Evolutionary conservation across 805 yeast genomes (phyloP).

Genomic region (Ogataea nitratoaversa): DNA sequence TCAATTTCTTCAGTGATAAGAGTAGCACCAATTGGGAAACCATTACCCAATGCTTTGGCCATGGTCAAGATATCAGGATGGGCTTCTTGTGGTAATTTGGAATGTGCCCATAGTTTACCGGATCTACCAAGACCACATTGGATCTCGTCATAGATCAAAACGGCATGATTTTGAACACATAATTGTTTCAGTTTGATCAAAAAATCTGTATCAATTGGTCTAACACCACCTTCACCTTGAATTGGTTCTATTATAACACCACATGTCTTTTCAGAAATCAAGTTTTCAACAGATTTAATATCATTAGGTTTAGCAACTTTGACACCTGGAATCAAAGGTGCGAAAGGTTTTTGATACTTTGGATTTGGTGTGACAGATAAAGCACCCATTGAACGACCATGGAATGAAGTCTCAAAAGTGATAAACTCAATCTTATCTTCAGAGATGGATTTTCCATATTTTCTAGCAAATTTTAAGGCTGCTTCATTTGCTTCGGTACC

Average conservation of each 20-base stretch:
- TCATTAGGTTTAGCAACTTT: slow-evolving; percentile 61
- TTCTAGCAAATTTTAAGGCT: slow-evolving; percentile 65
- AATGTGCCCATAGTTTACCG: slow-evolving; percentile 92
- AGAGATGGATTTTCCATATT: slow-evolving; percentile 58
- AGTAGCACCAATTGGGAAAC: slow-evolving; percentile 94
- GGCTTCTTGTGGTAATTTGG: slow-evolving; percentile 65
- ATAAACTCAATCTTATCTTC: slow-evolving; percentile 69
- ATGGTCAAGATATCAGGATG: slow-evolving; percentile 92
- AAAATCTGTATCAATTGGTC: slow-evolving; percentile 61
- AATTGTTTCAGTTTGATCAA: slow-evolving; percentile 59
- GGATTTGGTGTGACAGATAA: slow-evolving; percentile 88
- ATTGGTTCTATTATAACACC: slow-evolving; percentile 96
- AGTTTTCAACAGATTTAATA: slow-evolving; percentile 51
- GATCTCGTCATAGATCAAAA: slow-evolving; percentile 89
- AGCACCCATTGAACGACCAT: slow-evolving; percentile 94
- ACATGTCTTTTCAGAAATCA: slow-evolving; percentile 64
- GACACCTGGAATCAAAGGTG: slow-evolving; percentile 90
- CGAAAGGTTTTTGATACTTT: slow-evolving; percentile 88
- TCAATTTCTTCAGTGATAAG: slow-evolving; percentile 81
- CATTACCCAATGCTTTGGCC: slow-evolving; percentile 97
- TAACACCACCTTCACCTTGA: slow-evolving; percentile 97
- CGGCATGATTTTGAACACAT: slow-evolving; percentile 64
- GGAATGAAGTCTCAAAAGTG: slow-evolving; percentile 87
- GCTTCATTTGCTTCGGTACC: slow-evolving; percentile 61
- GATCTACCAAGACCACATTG: slow-evolving; percentile 96